phyloP scores from a whole-genome alignment of 192 early-diverging fungal genomes.

The Entomortierella beljakovae region DNA sequence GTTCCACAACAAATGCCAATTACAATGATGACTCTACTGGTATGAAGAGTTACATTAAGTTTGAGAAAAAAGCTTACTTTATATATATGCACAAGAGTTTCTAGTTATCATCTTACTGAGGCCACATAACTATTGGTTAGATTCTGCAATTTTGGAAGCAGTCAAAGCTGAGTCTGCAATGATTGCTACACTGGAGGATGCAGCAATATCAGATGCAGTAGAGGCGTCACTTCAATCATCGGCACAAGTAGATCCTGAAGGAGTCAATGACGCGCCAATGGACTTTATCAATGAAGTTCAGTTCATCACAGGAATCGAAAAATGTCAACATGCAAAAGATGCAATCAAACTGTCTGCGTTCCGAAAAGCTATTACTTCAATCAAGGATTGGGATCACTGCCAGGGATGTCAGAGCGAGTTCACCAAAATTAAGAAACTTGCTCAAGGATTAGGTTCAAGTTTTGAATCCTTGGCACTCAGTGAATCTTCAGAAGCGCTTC shows the following conservation, averaged over 20 bases:
- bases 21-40: not conserved
- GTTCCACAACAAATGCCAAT: not conserved
- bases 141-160: slow-evolving; percentile 19
- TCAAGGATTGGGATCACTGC: slow-evolving; percentile 46
- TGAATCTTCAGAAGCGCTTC: not conserved
- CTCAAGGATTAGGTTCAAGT: slow-evolving; percentile 12
- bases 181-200: slow-evolving; percentile 20
- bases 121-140: not conserved
- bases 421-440: slow-evolving; percentile 4
- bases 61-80: not conserved
- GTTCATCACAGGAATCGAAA: slow-evolving; percentile 15
- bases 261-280: not conserved
- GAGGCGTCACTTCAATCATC: slow-evolving; percentile 22
- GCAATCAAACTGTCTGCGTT: slow-evolving; percentile 19
- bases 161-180: slow-evolving; percentile 9
- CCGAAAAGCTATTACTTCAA: not conserved
- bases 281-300: slow-evolving; percentile 7
- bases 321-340: slow-evolving; percentile 36
- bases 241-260: not conserved
- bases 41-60: not conserved
- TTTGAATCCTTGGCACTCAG: not conserved
- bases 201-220: slow-evolving; percentile 16
- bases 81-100: not conserved
- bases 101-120: not conserved
- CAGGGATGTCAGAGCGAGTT: slow-evolving; percentile 10